Evolutionary conservation across 805 yeast genomes (phyloP).

Genomic region (Kodamaea nitidulidarum): DNA sequence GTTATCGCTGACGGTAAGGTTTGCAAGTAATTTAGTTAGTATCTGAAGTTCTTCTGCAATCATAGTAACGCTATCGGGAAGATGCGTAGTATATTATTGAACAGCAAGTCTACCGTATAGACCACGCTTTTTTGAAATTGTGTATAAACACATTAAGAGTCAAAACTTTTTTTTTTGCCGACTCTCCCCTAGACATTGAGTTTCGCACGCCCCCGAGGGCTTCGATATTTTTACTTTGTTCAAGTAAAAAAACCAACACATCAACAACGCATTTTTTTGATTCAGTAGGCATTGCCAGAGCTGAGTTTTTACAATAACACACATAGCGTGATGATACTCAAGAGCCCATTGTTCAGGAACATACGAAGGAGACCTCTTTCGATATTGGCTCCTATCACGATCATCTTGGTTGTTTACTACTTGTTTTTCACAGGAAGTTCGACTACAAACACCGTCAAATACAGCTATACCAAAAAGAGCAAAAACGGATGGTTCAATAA

Average conservation of each 20-base stretch:
- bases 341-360: constrained; percentile 33
- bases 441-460: constrained; percentile 28
- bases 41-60: neutral
- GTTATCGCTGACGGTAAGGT: constrained; percentile 98
- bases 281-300: neutral
- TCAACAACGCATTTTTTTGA: constrained; percentile 1
- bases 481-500: constrained; percentile 45
- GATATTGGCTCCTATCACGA: constrained; percentile 43
- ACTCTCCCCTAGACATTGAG: neutral
- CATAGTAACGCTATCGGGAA: too few species aligned
- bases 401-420: constrained; percentile 41
- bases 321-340: constrained; percentile 5
- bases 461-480: constrained; percentile 42
- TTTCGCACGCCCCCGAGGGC: neutral
- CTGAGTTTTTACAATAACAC: neutral
- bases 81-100: too few species aligned
- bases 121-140: neutral
- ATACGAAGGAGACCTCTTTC: constrained; percentile 59
- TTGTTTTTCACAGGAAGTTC: constrained; percentile 29
- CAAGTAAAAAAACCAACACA: constrained; percentile 6
- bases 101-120: neutral
- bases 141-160: neutral
- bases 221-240: neutral
- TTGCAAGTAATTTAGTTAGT: constrained; percentile 60
- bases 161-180: neutral